Conservation (phyloP, 2,329 filamentous ascomycete species). For the Colletotrichum noveboracense region DNA sequence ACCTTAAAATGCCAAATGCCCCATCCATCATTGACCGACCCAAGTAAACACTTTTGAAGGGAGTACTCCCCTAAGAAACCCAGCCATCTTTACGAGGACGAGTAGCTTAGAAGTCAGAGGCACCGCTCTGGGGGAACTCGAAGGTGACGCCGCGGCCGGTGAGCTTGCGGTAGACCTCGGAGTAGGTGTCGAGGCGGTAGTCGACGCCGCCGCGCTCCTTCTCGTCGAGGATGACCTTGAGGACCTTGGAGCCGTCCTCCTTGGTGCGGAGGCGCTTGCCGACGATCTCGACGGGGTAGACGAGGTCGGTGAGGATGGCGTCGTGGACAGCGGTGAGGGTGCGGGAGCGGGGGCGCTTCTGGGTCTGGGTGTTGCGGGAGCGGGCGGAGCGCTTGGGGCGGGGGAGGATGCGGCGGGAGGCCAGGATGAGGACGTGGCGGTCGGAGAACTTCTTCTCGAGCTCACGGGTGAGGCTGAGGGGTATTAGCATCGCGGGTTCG, state of each 20-base stretch:
- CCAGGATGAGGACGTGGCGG: slow-evolving; percentile 99
- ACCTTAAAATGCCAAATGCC: slow-evolving; percentile 15
- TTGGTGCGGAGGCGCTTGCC: slow-evolving; percentile 99
- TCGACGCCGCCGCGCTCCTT: slow-evolving; percentile 99
- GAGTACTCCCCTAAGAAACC: not conserved
- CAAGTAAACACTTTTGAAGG: slow-evolving; percentile 8
- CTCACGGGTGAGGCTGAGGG: slow-evolving; percentile 94
- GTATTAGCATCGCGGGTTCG: not conserved
- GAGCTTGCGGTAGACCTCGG: slow-evolving; percentile 98
- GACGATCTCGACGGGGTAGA: slow-evolving; percentile 99
- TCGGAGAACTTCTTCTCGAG: slow-evolving; percentile 99
- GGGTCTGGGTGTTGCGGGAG: slow-evolving; percentile 93
- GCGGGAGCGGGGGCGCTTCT: slow-evolving; percentile 98
- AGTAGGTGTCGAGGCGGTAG: slow-evolving; percentile 99
- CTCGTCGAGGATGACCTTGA: slow-evolving; percentile 99
- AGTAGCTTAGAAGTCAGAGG: slow-evolving; percentile 74
- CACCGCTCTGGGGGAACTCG: slow-evolving; percentile 91
- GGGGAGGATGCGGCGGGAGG: slow-evolving; percentile 97
- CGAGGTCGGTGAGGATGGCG: slow-evolving; percentile 95
- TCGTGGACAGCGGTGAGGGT: slow-evolving; percentile 99
- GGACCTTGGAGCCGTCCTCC: slow-evolving; percentile 97
- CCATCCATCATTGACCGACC: slow-evolving; percentile 24
- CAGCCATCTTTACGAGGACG: slow-evolving; percentile 14
- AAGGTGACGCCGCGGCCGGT: slow-evolving; percentile 97
- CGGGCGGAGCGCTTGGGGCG: slow-evolving; percentile 98